Evolutionary conservation across 208 protist species (phyloP).

Genomic region (Leishmania turanica): DNA sequence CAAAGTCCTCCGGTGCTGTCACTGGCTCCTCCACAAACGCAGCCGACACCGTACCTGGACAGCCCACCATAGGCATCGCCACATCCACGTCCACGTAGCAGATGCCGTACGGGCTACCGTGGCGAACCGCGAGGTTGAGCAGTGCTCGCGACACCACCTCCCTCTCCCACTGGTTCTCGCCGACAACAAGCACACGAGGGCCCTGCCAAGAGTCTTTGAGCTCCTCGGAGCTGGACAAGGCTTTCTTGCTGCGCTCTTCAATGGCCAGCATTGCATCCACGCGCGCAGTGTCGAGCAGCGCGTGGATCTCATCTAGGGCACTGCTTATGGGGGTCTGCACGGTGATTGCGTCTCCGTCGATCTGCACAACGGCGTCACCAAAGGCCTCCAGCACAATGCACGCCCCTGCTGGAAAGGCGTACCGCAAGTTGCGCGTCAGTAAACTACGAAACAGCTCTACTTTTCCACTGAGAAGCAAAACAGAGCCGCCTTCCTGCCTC

Average conservation of each 20-base stretch:
- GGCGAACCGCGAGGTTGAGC: constrained; percentile 64
- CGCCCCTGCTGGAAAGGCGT: constrained; percentile 46
- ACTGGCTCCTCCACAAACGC: constrained; percentile 66
- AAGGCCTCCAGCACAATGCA: constrained; percentile 48
- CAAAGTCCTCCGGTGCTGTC: constrained; percentile 71
- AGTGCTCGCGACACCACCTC: constrained; percentile 57
- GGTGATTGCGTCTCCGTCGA: constrained; percentile 45
- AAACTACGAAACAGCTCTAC: constrained; percentile 56
- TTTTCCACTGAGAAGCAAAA: constrained; percentile 58
- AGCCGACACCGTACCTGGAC: constrained; percentile 70
- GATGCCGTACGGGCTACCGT: constrained; percentile 40
- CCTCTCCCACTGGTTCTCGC: constrained; percentile 74
- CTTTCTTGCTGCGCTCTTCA: constrained; percentile 8
- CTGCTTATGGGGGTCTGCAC: constrained; percentile 26
- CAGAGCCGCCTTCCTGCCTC: constrained; percentile 21
- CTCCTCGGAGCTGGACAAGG: constrained; percentile 17
- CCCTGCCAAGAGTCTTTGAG: constrained; percentile 35
- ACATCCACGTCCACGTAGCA: constrained; percentile 79
- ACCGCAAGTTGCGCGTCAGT: constrained; percentile 61
- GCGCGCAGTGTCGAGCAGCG: constrained; percentile 51
- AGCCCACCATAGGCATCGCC: constrained; percentile 68
- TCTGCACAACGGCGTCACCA: constrained; percentile 40
- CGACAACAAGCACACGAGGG: constrained; percentile 77
- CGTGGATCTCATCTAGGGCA: constrained; percentile 55
- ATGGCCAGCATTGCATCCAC: constrained; percentile 43